Conservation (phyloP, 176 grass and related monocot genomes). For the Rhynchospora pubera region DNA sequence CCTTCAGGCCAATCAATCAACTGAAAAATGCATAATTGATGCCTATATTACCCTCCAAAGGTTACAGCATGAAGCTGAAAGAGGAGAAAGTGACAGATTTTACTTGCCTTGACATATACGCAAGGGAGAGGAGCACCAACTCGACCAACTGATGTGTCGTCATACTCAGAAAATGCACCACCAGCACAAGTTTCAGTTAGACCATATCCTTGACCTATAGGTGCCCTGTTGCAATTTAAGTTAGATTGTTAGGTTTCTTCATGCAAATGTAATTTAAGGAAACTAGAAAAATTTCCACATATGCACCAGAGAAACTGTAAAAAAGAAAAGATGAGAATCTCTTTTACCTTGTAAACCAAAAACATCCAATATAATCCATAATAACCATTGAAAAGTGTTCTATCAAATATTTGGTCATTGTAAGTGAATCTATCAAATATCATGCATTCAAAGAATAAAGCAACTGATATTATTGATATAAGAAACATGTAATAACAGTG, state of each 20-base stretch:
- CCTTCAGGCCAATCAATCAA: slow-evolving; percentile 88
- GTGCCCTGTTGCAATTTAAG: slow-evolving; percentile 43
- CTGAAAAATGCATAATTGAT: slow-evolving; percentile 31
- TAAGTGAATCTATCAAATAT: background rate
- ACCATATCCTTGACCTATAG: slow-evolving; percentile 95
- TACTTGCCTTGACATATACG: slow-evolving; percentile 72
- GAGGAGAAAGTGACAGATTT: background rate
- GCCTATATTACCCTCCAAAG: background rate
- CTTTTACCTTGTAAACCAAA: background rate
- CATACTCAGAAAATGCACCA: slow-evolving; percentile 79
- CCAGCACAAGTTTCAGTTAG: slow-evolving; percentile 93
- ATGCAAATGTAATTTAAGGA: background rate
- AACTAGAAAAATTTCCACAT: background rate
- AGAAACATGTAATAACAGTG: too few relatives aligned
- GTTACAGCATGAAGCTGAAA: background rate
- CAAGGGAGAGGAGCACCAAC: slow-evolving; percentile 84
- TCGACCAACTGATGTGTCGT: slow-evolving; percentile 81
- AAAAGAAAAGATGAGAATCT: slow-evolving; percentile 1
- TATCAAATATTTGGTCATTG: background rate
- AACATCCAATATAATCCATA: background rate
- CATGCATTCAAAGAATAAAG: too few relatives aligned
- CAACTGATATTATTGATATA: too few relatives aligned
- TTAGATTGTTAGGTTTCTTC: background rate
- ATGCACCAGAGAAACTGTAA: background rate
- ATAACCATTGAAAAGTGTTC: background rate